Evolutionary conservation across 495 filamentous ascomycete genomes (phyloP).

Genomic region (Lophiostoma macrostomum): DNA sequence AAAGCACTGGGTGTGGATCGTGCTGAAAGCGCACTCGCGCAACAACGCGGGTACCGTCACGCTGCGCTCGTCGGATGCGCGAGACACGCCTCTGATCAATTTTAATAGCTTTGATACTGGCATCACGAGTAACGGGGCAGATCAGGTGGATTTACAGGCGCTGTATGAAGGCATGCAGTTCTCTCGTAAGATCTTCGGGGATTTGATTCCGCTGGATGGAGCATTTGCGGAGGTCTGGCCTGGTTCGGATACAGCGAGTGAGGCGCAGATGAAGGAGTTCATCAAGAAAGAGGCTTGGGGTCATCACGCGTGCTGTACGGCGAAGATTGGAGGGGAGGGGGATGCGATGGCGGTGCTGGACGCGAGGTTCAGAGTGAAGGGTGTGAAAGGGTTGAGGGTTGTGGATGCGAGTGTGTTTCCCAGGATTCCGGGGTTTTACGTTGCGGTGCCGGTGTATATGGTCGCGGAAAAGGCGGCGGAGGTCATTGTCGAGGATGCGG

Average conservation of each 20-base stretch:
- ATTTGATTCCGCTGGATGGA: slow-evolving; percentile 14
- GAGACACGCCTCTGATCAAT: slow-evolving; percentile 33
- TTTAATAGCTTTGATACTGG: slow-evolving; percentile 37
- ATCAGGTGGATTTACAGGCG: slow-evolving; percentile 28
- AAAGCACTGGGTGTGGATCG: slow-evolving; percentile 41
- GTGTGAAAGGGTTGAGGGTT: slow-evolving; percentile 49
- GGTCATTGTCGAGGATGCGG: slow-evolving; percentile 50
- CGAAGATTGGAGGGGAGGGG: slow-evolving; percentile 48
- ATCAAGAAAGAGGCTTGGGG: slow-evolving; percentile 51
- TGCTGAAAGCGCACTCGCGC: slow-evolving; percentile 32
- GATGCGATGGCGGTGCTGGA: slow-evolving; percentile 52
- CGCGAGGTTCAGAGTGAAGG: slow-evolving; percentile 50
- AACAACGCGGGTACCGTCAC: slow-evolving; percentile 34
- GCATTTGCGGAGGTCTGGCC: slow-evolving; percentile 22
- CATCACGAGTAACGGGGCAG: slow-evolving; percentile 9
- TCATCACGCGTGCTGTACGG: slow-evolving; percentile 51
- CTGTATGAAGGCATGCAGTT: slow-evolving; percentile 32
- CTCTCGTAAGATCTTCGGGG: slow-evolving; percentile 21
- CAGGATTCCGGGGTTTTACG: slow-evolving; percentile 56
- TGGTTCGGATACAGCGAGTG: slow-evolving; percentile 10
- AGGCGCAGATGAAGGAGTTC: slow-evolving; percentile 23
- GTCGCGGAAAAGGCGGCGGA: slow-evolving; percentile 62
- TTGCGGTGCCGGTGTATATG: slow-evolving; percentile 61
- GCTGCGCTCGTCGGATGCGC: slow-evolving; percentile 28
- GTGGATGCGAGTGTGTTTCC: slow-evolving; percentile 39